Base-by-base conservation (phyloP, 805 yeast genomes). In the Cyberlindnera veronae region DNA sequence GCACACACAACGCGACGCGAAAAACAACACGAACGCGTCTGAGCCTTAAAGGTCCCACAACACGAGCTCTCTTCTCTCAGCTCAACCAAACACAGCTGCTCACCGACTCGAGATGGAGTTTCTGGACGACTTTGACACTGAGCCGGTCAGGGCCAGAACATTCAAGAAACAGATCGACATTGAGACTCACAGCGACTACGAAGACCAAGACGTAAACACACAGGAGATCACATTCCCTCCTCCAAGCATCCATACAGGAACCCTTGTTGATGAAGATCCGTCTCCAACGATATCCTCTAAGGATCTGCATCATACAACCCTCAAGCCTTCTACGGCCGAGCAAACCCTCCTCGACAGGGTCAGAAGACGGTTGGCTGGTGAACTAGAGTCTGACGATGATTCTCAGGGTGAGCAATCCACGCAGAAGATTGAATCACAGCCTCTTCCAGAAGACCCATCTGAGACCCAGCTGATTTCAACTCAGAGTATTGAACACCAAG, bases 151-250 rank as follows among this genome's bases (percentile, higher is more conserved):
- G 36, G 33, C 44, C 7, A 53, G 36, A 33, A 54, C 57, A 0
- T 56, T 54, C 41, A 45, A 41, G 27, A 55, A 51, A 30, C 16
- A 32, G n/a, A 31, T 55, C 5, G 38, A 39, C 28, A 42, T 48
- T 13, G 27, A 33, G 3, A 39, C 31, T 6, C 29, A 33, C 23
- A 33, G 21, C n/a, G 38, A 38, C 26, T 28, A 34, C 10, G 39
- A 27, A 14, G 35, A 42, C 20, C 12, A 17, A n/a, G 15, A 17
- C 12, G 6, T 17, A 18, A 17, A 17, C 33, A 18, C 34, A 31
- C 26, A 31, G 26, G 12, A 21, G 6, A 9, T 6, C 27, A 16
- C 6, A 13, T n/a, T n/a, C n/a, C n/a, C n/a, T n/a, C n/a, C n/a
- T n/a, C n/a, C n/a, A n/a, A n/a, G n/a, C n/a, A n/a, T n/a, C n/a